phyloP scores from a whole-genome alignment of 2,329 filamentous ascomycete species.

The Scedosporium aurantiacum region DNA sequence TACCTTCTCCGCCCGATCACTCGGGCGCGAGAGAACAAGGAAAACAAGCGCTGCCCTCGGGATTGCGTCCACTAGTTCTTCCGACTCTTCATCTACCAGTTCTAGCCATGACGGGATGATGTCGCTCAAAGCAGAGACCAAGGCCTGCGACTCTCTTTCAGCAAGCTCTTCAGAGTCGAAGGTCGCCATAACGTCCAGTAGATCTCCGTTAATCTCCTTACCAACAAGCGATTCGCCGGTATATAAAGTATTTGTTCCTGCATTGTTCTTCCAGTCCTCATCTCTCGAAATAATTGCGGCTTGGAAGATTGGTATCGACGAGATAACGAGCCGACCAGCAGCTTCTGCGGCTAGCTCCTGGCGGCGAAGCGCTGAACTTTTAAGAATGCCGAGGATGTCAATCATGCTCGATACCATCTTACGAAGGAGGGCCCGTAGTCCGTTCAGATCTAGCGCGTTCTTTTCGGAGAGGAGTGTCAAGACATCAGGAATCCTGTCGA shows the following conservation, averaged over 20 bases:
- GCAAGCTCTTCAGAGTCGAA: conserved; percentile 7
- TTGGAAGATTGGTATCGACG: conserved; percentile 30
- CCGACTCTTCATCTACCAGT: conserved; percentile 33
- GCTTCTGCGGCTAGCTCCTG: conserved; percentile 56
- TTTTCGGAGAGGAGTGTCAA: conserved; percentile 3
- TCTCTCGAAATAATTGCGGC: not conserved
- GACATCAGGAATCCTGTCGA: conserved; percentile 34
- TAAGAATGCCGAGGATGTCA: not conserved
- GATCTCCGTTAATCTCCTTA: conserved; percentile 5
- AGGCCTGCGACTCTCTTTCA: not conserved
- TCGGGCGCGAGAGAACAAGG: conserved; percentile 29
- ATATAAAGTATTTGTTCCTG: not conserved
- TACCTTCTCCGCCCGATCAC: conserved; percentile 28
- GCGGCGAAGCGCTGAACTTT: conserved; percentile 36
- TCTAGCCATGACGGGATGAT: conserved; percentile 35
- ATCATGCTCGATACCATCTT: conserved; percentile 21
- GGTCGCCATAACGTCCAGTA: conserved; percentile 4
- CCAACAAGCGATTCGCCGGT: conserved; percentile 13
- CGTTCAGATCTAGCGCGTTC: not conserved
- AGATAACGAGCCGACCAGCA: conserved; percentile 44
- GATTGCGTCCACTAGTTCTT: conserved; percentile 29
- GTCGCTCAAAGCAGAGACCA: conserved; percentile 18
- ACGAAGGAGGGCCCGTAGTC: not conserved
- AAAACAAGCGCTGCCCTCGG: conserved; percentile 40
- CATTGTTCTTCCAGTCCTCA: not conserved